Evolutionary conservation across 306 rosid genomes (phyloP).

Genomic region (Aeschynomene evenia): DNA sequence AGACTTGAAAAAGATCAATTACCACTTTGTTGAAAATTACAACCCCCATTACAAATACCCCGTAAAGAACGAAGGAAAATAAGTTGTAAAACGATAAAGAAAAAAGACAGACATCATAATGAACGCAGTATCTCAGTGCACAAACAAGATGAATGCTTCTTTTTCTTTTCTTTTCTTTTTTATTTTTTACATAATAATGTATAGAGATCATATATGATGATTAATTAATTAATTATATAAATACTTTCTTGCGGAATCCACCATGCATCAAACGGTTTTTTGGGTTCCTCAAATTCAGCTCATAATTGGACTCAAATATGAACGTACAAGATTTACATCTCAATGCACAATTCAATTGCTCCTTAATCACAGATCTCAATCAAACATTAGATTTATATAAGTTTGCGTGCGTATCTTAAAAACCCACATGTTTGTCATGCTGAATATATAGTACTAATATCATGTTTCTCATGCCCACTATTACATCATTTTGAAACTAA

Average conservation of each 20-base stretch:
- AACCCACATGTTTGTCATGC: conserved; percentile 1
- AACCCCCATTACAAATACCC: background rate
- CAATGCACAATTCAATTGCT: conserved; percentile 16
- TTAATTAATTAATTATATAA: no score
- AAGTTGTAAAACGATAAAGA: no score
- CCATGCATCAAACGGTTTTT: background rate
- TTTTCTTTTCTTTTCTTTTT: no score
- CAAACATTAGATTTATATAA: background rate
- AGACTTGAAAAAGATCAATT: background rate
- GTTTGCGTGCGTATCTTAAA: conserved; percentile 14
- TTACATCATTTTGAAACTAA: background rate
- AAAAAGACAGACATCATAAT: background rate
- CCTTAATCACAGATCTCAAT: background rate
- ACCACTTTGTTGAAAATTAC: conserved; percentile 7
- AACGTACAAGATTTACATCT: background rate
- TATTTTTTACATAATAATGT: no score
- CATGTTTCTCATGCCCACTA: background rate
- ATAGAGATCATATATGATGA: no score
- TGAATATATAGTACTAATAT: background rate
- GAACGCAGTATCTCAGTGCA: background rate
- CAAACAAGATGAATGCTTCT: background rate
- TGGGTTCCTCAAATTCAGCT: background rate
- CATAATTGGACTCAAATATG: conserved; percentile 6
- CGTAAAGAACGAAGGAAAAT: background rate
- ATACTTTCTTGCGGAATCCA: background rate